phyloP scores from a whole-genome alignment of 345 rosid genomes.

The Salix viminalis region DNA sequence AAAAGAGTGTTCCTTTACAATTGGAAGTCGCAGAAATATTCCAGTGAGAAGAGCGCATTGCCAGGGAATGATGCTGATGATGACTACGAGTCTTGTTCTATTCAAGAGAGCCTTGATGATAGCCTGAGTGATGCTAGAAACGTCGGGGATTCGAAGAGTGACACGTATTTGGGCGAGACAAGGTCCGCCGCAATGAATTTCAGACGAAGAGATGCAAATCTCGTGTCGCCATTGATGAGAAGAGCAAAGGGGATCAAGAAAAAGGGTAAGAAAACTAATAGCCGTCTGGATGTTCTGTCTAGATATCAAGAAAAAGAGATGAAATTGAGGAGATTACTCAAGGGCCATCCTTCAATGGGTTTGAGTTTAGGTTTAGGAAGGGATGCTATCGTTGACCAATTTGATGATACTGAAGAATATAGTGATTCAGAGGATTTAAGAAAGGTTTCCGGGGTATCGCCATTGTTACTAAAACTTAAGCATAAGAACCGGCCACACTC shows the following conservation, averaged over 20 bases:
- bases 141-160: constrained; percentile 54
- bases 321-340: constrained; percentile 33
- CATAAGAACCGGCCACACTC: constrained; percentile 62
- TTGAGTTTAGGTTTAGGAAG: constrained; percentile 45
- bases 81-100: constrained; percentile 42
- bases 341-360: constrained; percentile 35
- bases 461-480: constrained; percentile 57
- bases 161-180: constrained; percentile 35
- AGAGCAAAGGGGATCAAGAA: constrained; percentile 44
- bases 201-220: constrained; percentile 60
- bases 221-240: constrained; percentile 40
- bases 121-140: constrained; percentile 71
- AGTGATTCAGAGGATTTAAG: constrained; percentile 55
- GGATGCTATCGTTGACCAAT: constrained; percentile 45
- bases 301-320: constrained; percentile 45
- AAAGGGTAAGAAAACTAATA: constrained; percentile 43
- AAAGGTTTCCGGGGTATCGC: constrained; percentile 53
- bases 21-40: constrained; percentile 68
- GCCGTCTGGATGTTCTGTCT: constrained; percentile 44
- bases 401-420: constrained; percentile 68
- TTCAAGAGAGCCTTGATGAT: constrained; percentile 55
- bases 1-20: constrained; percentile 68
- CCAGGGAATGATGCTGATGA: constrained; percentile 26
- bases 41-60: constrained; percentile 44
- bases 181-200: constrained; percentile 47